These are phyloP conservation scores for Candida piceae DNA, from an alignment of 805 yeast species.

Conservation along the genomic window DNA sequence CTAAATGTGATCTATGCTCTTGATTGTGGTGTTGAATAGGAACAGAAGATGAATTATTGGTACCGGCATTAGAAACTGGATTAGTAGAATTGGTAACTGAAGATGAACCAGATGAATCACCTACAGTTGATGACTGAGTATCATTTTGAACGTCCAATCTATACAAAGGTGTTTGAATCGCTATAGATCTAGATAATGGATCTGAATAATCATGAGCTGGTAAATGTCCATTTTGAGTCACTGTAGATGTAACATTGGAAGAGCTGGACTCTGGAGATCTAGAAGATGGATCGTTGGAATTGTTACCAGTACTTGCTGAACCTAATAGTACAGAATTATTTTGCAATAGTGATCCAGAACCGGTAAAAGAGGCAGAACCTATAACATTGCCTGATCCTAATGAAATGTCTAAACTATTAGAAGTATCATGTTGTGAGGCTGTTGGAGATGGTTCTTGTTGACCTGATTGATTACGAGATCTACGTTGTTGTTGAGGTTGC, in stretches of 20 bases:
- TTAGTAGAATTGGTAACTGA: too few species aligned
- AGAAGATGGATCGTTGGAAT: background rate
- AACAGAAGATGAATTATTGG: background rate
- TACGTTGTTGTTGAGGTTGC: constrained; percentile 11
- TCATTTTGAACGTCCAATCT: constrained; percentile 15
- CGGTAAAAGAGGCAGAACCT: constrained; percentile 7
- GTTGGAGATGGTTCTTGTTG: constrained; percentile 7
- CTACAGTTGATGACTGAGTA: too few species aligned
- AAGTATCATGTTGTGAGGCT: constrained; percentile 8
- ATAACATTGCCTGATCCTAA: constrained; percentile 8
- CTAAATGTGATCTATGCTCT: background rate
- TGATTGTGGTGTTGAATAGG: constrained; percentile 2
- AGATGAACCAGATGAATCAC: background rate
- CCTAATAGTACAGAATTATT: background rate
- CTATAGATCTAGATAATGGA: constrained; percentile 15
- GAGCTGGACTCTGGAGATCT: background rate
- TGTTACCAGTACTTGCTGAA: background rate
- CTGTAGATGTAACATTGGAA: background rate
- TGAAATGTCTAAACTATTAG: constrained; percentile 9
- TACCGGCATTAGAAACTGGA: too few species aligned
- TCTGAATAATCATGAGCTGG: constrained; percentile 18
- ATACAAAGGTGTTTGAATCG: constrained; percentile 21
- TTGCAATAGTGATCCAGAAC: constrained; percentile 9
- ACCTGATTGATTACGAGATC: too few species aligned
- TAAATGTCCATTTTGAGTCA: background rate